phyloP scores from a whole-genome alignment of 805 yeast species.

The Saturnispora dispora region DNA sequence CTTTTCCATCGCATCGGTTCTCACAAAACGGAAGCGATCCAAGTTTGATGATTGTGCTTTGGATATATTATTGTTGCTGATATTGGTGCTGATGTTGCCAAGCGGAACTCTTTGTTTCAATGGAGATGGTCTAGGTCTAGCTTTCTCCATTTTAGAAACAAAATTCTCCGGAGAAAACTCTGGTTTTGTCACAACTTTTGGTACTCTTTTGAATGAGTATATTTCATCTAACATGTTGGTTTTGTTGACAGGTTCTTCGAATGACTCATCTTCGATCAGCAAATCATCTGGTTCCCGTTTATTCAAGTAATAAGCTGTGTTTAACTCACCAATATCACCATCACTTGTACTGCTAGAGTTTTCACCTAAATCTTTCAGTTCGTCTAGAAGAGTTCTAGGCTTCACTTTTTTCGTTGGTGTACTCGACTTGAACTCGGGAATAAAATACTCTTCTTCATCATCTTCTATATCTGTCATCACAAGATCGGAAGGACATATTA shows the following conservation, averaged over 20 bases:
- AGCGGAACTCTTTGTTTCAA: slow-evolving; percentile 4
- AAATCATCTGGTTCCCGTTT: not conserved
- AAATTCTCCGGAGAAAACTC: slow-evolving; percentile 10
- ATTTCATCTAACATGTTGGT: slow-evolving; percentile 12
- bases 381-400: slow-evolving; percentile 2
- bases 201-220: slow-evolving; percentile 7
- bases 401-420: slow-evolving; percentile 5
- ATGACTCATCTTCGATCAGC: not conserved
- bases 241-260: slow-evolving; percentile 8
- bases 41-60: not conserved
- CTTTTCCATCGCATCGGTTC: not conserved
- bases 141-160: not conserved
- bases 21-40: not conserved
- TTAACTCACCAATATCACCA: slow-evolving; percentile 15
- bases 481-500: slow-evolving; percentile 8
- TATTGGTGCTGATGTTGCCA: slow-evolving; percentile 2
- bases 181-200: not conserved
- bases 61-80: not conserved
- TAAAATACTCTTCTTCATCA: not conserved
- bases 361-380: slow-evolving; percentile 1
- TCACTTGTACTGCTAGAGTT: slow-evolving; percentile 16
- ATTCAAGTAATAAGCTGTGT: slow-evolving; percentile 11
- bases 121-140: slow-evolving; percentile 10
- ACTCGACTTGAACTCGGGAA: slow-evolving; percentile 1
- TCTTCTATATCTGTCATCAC: slow-evolving; percentile 6